These are phyloP conservation scores for Trichoderma pleuroti DNA, from an alignment of 2,329 filamentous ascomycete species.

Conservation along the genomic window DNA sequence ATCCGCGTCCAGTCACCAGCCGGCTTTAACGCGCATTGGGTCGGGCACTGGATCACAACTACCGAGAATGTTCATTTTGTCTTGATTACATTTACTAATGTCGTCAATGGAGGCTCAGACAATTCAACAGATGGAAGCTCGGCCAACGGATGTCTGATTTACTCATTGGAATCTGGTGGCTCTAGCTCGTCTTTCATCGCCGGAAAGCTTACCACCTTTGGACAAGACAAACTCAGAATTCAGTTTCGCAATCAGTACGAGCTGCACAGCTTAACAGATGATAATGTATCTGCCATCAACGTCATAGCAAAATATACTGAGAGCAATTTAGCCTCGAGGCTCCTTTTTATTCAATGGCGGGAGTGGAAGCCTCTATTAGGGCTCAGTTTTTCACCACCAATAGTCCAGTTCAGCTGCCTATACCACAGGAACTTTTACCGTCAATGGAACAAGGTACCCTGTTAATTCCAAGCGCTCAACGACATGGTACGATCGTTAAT, in stretches of 20 bases:
- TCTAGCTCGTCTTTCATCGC: background rate
- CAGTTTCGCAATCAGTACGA: background rate
- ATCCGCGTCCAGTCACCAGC: background rate
- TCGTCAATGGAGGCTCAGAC: background rate
- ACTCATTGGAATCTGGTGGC: background rate
- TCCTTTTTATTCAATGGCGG: background rate
- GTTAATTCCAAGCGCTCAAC: background rate
- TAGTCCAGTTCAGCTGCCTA: background rate
- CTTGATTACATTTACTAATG: background rate
- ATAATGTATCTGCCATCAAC: background rate
- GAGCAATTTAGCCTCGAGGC: background rate
- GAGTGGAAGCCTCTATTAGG: background rate
- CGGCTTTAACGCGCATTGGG: background rate
- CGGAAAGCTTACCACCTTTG: background rate
- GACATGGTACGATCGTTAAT: background rate
- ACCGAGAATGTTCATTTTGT: background rate
- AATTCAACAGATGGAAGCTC: background rate
- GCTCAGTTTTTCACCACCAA: background rate
- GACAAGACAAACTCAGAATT: background rate
- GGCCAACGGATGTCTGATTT: background rate
- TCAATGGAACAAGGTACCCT: background rate
- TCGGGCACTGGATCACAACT: background rate
- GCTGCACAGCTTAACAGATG: background rate
- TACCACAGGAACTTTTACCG: background rate
- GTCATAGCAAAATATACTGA: background rate